Evolutionary conservation across 257 asterid species (phyloP), one percentile per base, ranked within the genome.

Genomic region (Forsythia suspensa): DNA sequence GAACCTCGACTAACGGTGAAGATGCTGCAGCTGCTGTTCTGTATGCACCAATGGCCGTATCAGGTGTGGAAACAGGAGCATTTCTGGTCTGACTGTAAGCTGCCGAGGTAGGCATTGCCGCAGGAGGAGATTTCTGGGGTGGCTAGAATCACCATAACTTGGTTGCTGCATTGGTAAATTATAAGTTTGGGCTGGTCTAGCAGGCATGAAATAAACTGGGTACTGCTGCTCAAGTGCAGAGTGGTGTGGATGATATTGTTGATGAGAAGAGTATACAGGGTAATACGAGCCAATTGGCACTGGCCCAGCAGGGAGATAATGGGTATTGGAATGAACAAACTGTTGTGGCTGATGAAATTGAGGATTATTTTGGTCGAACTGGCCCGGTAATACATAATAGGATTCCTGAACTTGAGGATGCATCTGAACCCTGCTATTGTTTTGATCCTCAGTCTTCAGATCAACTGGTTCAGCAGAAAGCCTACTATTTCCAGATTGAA

Each of bases 231-330:
- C 97, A 71, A 87, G 75, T n/a, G 84, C 78, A 7, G 89, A 86
- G 73, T 89, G 92, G 70, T 85, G 91, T 63, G 89, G 84, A 79
- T 84, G 90, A 75, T 84, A 84, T 80, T 81, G 92, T 57, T 89
- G 98, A 78, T 93, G 97, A 71, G 96, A 78, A 55, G 94, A 92
- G 72, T 93, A 93, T n/a, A 92, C 51, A 34, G 90, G 87, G 85
- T 93, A 91, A 76, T 91, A 93, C 9, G 92, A 79, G 0, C 87
- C 36, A 8, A 88, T 71, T 0, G 94, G 96, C 74, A 89, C 77
- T 39, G 90, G 84, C 34, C 95, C 95, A 0, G 93, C 85, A 18
- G 96, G 94, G 18, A 91, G 82, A 78, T 87, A 92, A 55, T 93
- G 99, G 13, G 84, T 73, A 4, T 93, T 90, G 0, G 94, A 70